phyloP scores from a whole-genome alignment of 2,329 filamentous ascomycete species.

The Botrytis porri region DNA sequence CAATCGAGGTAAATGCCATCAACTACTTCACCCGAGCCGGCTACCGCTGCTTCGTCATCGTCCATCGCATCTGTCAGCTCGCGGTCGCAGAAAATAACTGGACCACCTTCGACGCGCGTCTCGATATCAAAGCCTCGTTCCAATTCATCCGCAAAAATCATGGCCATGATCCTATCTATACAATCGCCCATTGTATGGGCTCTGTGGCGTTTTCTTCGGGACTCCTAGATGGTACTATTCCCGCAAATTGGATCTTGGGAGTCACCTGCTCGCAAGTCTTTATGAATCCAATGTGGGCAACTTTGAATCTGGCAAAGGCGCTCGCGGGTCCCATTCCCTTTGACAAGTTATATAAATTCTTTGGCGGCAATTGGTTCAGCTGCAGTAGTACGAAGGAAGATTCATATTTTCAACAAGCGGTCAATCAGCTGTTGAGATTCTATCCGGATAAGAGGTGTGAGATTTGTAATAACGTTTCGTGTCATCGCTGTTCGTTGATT shows the following conservation, averaged over 20 bases:
- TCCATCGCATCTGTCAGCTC: constrained; percentile 56
- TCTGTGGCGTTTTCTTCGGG: constrained; percentile 56
- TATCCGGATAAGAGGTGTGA: constrained; percentile 54
- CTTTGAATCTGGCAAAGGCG: constrained; percentile 56
- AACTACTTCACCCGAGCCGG: constrained; percentile 61
- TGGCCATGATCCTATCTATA: constrained; percentile 48
- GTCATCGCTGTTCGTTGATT: constrained; percentile 57
- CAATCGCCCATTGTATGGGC: constrained; percentile 62
- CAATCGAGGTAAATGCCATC: constrained; percentile 60
- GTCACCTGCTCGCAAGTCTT: constrained; percentile 61
- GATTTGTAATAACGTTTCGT: constrained; percentile 59
- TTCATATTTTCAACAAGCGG: constrained; percentile 46
- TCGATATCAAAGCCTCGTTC: constrained; percentile 56
- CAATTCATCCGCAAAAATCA: constrained; percentile 47
- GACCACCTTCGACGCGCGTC: constrained; percentile 59
- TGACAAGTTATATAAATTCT: constrained; percentile 48
- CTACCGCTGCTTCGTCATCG: constrained; percentile 57
- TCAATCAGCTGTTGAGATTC: constrained; percentile 57
- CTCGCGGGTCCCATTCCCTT: constrained; percentile 46
- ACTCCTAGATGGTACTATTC: constrained; percentile 61
- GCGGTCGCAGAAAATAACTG: constrained; percentile 50
- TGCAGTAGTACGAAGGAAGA: constrained; percentile 49
- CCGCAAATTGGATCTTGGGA: constrained; percentile 54
- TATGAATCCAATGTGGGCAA: constrained; percentile 59
- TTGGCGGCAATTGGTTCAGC: constrained; percentile 55